Percentiles rank a stretch among this genome's conserved stretches.
phyloP scores from a whole-genome alignment of 305 asterid genomes.

The Caryopteris hybrid region DNA sequence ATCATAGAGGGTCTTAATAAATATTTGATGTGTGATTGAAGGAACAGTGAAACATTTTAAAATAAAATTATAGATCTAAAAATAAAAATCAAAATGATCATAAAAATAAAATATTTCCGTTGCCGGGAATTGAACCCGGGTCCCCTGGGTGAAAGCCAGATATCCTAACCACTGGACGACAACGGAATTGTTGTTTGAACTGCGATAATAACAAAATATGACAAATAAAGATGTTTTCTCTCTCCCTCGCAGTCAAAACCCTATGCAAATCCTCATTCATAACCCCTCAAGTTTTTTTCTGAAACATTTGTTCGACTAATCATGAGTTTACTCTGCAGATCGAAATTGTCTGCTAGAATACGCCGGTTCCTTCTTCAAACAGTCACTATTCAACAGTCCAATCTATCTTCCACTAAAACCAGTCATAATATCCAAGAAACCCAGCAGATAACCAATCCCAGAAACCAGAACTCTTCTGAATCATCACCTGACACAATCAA shows the following conservation, averaged over 20 bases:
- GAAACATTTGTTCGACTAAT: neutral
- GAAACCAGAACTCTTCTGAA: constrained; percentile 21
- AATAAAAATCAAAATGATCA: no score
- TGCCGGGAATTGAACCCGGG: constrained; percentile 99
- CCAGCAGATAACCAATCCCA: constrained; percentile 18
- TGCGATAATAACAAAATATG: neutral
- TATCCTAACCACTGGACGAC: constrained; percentile 95
- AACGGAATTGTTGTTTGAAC: constrained; percentile 24
- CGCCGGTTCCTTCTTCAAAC: constrained; percentile 21
- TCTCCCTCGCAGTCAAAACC: no score
- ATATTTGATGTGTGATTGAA: no score
- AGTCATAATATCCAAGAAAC: constrained; percentile 1
- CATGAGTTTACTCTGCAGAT: constrained; percentile 54
- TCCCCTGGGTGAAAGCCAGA: constrained; percentile 99
- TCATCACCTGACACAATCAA: constrained; percentile 22
- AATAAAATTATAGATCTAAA: no score
- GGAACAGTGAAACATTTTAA: no score
- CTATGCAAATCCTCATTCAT: constrained; percentile 15
- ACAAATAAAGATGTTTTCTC: no score
- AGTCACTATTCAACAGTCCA: constrained; percentile 26
- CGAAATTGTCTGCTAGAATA: constrained; percentile 26
- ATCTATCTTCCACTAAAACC: constrained; percentile 34
- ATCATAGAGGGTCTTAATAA: no score
- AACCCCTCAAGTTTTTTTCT: neutral
- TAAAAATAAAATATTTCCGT: constrained; percentile 34